Percentiles rank a stretch among this genome's conserved stretches.
phyloP scores from a whole-genome alignment of 2,329 filamentous ascomycete genomes.

The Colletotrichum sp. region DNA sequence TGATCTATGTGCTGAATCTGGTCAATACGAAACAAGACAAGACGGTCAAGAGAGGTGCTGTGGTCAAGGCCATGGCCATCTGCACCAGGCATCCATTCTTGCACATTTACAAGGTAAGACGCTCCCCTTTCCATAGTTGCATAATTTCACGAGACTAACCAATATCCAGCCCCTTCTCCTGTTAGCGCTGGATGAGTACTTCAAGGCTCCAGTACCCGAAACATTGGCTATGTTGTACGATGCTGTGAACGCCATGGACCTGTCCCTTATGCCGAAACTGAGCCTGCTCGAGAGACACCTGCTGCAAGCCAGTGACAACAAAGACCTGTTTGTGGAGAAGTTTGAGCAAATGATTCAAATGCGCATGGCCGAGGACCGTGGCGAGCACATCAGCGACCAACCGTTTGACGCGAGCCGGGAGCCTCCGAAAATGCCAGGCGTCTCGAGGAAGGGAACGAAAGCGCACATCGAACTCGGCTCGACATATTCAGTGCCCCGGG shows the following conservation, averaged over 20 bases:
- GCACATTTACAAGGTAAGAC: slow-evolving; percentile 91
- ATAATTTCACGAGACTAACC: not conserved
- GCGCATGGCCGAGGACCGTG: slow-evolving; percentile 71
- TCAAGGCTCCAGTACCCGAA: slow-evolving; percentile 86
- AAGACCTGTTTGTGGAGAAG: slow-evolving; percentile 96
- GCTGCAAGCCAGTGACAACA: slow-evolving; percentile 88
- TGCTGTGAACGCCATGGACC: slow-evolving; percentile 94
- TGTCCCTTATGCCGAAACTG: slow-evolving; percentile 88
- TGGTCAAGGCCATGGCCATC: slow-evolving; percentile 98
- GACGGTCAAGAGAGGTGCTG: slow-evolving; percentile 87
- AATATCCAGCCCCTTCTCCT: slow-evolving; percentile 76
- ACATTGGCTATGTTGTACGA: slow-evolving; percentile 89
- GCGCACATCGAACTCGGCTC: slow-evolving; percentile 63
- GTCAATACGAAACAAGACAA: slow-evolving; percentile 99
- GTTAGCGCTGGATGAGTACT: slow-evolving; percentile 94
- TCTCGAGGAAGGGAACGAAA: slow-evolving; percentile 67
- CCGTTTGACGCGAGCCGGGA: slow-evolving; percentile 53
- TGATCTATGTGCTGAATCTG: slow-evolving; percentile 96
- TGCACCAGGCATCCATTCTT: slow-evolving; percentile 97
- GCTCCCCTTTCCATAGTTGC: not conserved
- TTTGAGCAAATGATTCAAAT: slow-evolving; percentile 94
- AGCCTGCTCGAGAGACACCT: slow-evolving; percentile 85
- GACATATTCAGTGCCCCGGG: slow-evolving; percentile 80
- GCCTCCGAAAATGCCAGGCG: slow-evolving; percentile 50
- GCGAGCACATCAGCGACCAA: slow-evolving; percentile 45